Evolutionary conservation across 345 rosid genomes (phyloP), one percentile per base, ranked within the genome.

Genomic region (Alliaria petiolata): DNA sequence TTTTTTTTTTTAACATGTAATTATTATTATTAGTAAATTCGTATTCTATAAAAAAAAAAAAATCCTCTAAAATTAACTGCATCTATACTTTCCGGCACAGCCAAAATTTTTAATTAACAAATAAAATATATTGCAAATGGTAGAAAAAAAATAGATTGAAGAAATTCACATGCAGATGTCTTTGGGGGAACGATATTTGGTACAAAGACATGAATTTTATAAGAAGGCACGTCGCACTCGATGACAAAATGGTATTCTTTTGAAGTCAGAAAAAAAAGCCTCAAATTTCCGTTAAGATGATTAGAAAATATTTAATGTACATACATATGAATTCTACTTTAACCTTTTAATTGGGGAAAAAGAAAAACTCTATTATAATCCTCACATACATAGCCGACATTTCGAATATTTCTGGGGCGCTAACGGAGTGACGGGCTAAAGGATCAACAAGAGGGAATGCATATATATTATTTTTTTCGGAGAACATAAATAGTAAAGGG

Each of bases 191-290:
- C 34, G 22, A 25, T 49, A 35, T 36, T 39, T 42, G 10, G 58
- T 49, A 34, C 20, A 64, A 64, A 35, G 69, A 65, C 10, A 6
- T 65, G 26, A 65, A 38, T 65, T 65, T 51, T 26, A 65, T 51
- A 51, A 51, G 17, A 19, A 66, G 34, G 26, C 70, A 66, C 49
- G 61, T 51, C 51, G 60, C 19, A 65, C n/a, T 51, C 47, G 14
- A 46, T 45, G 55, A 63, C 33, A 34, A 44, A 62, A 28, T 46
- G 2, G 8, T 33, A 19, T 63, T 45, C 8, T 63, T 63, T 33
- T 31, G 12, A 46, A 46, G 68, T 47, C 56, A 47, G 67, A 34
- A 35, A 30, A n/a, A 45, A 16, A 31, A n/a, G n/a, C 25, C 25
- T 22, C 25, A 22, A 22, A 22, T 22, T 22, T 22, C 25, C 25